Percentiles rank a stretch among this genome's conserved stretches.
Conservation (phyloP, 1,284 basidiomycete genomes). For the Erythrobasidium hasegawianum region DNA sequence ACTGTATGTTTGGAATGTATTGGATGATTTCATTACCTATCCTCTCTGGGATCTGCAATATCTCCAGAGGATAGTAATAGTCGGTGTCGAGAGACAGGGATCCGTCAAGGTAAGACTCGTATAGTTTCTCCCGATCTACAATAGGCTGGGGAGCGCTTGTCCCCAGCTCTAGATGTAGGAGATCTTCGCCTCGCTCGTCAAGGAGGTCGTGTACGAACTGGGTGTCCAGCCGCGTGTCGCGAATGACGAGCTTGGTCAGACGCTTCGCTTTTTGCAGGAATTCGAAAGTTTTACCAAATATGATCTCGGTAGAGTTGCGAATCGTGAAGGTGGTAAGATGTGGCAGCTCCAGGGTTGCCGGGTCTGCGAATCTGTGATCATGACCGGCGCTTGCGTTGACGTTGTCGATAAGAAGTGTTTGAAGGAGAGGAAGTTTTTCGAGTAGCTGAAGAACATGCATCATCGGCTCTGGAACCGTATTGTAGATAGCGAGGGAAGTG, state of each 20-base stretch:
- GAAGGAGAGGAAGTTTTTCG: background rate
- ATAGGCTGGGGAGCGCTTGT: background rate
- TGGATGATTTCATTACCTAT: slow-evolving; percentile 8
- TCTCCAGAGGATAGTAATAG: slow-evolving; percentile 5
- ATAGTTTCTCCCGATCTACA: background rate
- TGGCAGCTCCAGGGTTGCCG: background rate
- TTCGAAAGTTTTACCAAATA: background rate
- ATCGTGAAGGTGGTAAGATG: slow-evolving; percentile 2
- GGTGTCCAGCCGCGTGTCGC: slow-evolving; percentile 2
- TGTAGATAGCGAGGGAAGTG: slow-evolving; percentile 12
- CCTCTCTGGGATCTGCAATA: background rate
- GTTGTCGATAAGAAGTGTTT: slow-evolving; percentile 6
- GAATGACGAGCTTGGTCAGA: background rate
- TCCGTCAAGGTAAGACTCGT: background rate
- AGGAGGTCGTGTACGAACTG: slow-evolving; percentile 6
- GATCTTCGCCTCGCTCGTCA: background rate
- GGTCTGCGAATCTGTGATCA: background rate
- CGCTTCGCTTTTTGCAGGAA: background rate
- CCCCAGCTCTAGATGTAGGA: slow-evolving; percentile 8
- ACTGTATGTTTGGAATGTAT: slow-evolving; percentile 1
- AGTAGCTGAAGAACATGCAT: background rate
- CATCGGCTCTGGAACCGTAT: slow-evolving; percentile 1
- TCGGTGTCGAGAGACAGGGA: background rate
- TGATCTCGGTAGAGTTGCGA: background rate
- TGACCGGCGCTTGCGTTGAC: background rate